phyloP scores from a whole-genome alignment of 192 early-diverging fungal species.

The Podila epigama region DNA sequence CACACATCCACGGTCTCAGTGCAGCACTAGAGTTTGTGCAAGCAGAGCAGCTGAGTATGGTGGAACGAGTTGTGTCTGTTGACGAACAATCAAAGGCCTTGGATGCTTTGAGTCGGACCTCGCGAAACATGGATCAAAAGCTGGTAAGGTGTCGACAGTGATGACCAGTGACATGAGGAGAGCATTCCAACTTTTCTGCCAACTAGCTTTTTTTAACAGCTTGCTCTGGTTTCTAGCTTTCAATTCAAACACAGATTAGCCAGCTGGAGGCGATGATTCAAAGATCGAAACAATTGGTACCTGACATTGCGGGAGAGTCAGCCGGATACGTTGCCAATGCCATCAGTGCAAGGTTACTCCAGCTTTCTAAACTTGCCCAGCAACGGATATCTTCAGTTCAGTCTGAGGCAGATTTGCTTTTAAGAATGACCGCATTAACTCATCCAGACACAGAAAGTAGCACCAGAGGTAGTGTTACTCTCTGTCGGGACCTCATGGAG shows the following conservation, averaged over 20 bases:
- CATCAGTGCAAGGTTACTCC: constrained; percentile 2
- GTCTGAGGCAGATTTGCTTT: constrained; percentile 3
- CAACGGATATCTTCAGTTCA: not conserved
- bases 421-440: not conserved
- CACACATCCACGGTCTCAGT: constrained; percentile 10
- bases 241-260: not conserved
- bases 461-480: not conserved
- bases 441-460: not conserved
- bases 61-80: constrained; percentile 20
- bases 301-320: not conserved
- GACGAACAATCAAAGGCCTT: constrained; percentile 13
- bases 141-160: constrained; percentile 11
- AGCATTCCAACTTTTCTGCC: not conserved
- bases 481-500: too few relatives aligned
- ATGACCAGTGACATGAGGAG: not conserved
- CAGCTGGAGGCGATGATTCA: not conserved
- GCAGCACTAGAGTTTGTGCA: constrained; percentile 39
- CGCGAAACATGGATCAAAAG: constrained; percentile 16
- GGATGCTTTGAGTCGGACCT: constrained; percentile 12
- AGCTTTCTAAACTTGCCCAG: constrained; percentile 4
- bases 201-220: not conserved
- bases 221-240: not conserved
- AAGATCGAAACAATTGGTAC: not conserved
- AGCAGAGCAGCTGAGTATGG: constrained; percentile 35
- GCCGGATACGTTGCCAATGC: constrained; percentile 1